Evolutionary conservation across 345 rosid genomes (phyloP), one percentile per base, ranked within the genome.

Genomic region (Gossypium australe): DNA sequence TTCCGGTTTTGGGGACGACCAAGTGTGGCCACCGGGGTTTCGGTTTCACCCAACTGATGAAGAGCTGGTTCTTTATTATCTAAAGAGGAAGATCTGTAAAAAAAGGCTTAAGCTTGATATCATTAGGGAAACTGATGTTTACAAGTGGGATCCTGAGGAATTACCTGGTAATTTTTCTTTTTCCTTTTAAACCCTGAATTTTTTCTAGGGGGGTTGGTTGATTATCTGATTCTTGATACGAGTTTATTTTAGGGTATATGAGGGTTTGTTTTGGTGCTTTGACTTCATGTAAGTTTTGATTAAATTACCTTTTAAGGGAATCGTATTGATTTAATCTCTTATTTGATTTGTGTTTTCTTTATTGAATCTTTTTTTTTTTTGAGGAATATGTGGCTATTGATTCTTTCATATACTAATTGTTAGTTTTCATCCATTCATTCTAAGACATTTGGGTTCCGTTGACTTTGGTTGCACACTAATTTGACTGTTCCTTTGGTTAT

Each of bases 1-100:
- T 51, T 70, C 75, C 10, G 52, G 68, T 29, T 22, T 66, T 14
- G 75, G 74, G 59, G 91, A 76, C 0, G 89, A 83, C 0, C 74
- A 82, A 68, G 65, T 27, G 20, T 85, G 89, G 95, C 97, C 97
- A 0, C 98, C 98, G 3, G 97, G 98, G 72, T 94, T 94, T 75
- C 80, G 97, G 79, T 92, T 94, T 79, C 94, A 94, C 65, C 98
- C 98, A 11, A 94, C 97, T 1, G 98, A 94, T 65, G 97, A 94
- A 78, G 98, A 94, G 83, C 85, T 94, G 67, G 80, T 94, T 2
- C 77, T 88, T 13, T 94, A 88, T 63, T 88, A 89, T 65, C 82
- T 94, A 63, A 92, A 94, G 86, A 86, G 85, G 87, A 94, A 92
- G 89, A 87, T 92, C 79, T 88, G 95, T 47, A 80, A 79, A 69